Conservation (phyloP, 2,329 filamentous ascomycete genomes). For the Penicillium sp. region DNA sequence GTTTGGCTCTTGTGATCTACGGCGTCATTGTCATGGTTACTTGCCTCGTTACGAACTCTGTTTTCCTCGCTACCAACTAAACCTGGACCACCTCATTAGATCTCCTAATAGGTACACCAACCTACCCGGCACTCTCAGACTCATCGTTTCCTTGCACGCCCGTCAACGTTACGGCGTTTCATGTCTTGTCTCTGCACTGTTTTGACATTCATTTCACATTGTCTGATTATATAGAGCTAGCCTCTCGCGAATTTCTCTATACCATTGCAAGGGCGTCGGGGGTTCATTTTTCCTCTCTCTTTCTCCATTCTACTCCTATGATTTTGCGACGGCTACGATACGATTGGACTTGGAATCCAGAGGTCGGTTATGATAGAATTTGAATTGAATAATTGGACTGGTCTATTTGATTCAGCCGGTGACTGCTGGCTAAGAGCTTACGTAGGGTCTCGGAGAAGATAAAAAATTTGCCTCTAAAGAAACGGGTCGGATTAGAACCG, state of each 20-base stretch:
- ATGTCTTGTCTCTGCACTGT: background rate
- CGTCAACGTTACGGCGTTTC: background rate
- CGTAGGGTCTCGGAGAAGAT: no score
- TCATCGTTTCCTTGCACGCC: background rate
- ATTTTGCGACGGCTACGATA: background rate
- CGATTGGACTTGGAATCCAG: background rate
- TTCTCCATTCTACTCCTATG: constrained; percentile 1
- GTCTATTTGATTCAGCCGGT: no score
- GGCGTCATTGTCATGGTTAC: constrained; percentile 87
- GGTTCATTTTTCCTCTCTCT: background rate
- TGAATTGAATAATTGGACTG: background rate
- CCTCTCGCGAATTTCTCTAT: constrained; percentile 5
- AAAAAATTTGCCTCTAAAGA: no score
- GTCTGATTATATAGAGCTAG: constrained; percentile 2
- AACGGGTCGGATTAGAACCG: background rate
- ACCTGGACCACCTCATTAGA: constrained; percentile 1
- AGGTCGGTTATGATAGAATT: background rate
- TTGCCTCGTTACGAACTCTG: constrained; percentile 83
- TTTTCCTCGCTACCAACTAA: constrained; percentile 72
- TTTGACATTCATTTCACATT: background rate
- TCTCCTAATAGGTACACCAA: background rate
- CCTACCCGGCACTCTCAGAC: background rate
- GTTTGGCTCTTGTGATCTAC: constrained; percentile 79
- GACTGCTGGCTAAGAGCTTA: no score
- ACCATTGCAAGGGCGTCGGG: constrained; percentile 26